Evolutionary conservation across 75 land plant genomes (phyloP).

Genomic region (Gnetum montanum): DNA sequence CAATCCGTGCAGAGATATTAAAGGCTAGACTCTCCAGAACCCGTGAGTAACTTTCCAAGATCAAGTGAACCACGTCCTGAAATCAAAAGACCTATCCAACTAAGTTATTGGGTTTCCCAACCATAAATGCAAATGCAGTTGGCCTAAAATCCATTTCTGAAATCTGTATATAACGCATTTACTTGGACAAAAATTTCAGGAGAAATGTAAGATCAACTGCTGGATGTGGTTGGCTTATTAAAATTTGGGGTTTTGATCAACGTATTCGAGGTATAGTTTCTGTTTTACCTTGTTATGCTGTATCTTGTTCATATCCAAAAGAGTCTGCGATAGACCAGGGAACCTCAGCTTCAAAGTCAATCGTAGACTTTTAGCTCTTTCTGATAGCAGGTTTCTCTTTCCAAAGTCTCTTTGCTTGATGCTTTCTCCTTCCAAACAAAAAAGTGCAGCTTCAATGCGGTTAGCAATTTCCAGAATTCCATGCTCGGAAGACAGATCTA

Average conservation of each 20-base stretch:
- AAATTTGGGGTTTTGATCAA: too few relatives aligned
- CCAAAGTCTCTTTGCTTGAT: conserved; percentile 59
- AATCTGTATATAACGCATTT: background rate
- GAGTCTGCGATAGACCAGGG: conserved; percentile 82
- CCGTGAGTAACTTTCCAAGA: conserved; percentile 95
- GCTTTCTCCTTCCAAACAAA: too few relatives aligned
- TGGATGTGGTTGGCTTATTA: too few relatives aligned
- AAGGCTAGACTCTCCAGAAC: conserved; percentile 92
- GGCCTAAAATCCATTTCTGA: background rate
- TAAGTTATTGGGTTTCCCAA: too few relatives aligned
- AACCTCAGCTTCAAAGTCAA: conserved; percentile 47
- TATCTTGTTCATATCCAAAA: conserved; percentile 88
- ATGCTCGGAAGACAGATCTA: conserved; percentile 77
- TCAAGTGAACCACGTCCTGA: conserved; percentile 97
- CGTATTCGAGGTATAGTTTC: background rate
- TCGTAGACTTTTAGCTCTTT: conserved; percentile 69
- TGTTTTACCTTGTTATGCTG: conserved; percentile 77
- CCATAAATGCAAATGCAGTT: too few relatives aligned
- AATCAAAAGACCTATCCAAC: too few relatives aligned
- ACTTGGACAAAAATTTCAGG: background rate
- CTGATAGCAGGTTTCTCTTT: conserved; percentile 53
- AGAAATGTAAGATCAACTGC: background rate
- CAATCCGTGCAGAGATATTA: conserved; percentile 74
- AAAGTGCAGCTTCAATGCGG: conserved; percentile 68
- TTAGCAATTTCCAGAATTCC: conserved; percentile 72